These are phyloP conservation scores for Lentinula detonsa DNA, from an alignment of 768 basidiomycete genomes.

Conservation along the genomic window DNA sequence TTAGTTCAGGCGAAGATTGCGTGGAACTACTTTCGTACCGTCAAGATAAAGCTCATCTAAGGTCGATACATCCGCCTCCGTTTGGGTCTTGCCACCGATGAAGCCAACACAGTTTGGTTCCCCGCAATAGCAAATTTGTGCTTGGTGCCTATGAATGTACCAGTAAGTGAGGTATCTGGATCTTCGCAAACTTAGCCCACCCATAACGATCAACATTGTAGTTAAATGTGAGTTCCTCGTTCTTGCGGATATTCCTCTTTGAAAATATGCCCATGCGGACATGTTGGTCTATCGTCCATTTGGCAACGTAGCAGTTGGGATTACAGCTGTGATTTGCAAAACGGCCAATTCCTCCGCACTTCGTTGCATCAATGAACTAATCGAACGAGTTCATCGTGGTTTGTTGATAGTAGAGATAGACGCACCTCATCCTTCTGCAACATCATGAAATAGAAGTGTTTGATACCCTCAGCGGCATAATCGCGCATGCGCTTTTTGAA, in stretches of 20 bases:
- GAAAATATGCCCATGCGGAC: slow-evolving; percentile 99
- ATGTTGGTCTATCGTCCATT: slow-evolving; percentile 88
- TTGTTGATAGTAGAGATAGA: slow-evolving; percentile 6
- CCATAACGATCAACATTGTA: slow-evolving; percentile 99
- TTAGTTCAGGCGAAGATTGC: slow-evolving; percentile 1
- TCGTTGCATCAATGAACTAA: slow-evolving; percentile 97
- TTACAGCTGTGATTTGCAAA: slow-evolving; percentile 98
- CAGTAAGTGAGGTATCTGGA: neutral
- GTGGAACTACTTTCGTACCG: slow-evolving; percentile 38
- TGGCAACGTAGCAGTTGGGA: slow-evolving; percentile 96
- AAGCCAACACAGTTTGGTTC: slow-evolving; percentile 93
- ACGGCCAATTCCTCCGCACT: slow-evolving; percentile 91
- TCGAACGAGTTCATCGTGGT: neutral
- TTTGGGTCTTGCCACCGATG: slow-evolving; percentile 98
- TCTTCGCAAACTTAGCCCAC: slow-evolving; percentile 28
- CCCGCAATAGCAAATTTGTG: slow-evolving; percentile 92
- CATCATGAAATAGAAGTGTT: slow-evolving; percentile 99
- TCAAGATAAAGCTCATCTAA: slow-evolving; percentile 96
- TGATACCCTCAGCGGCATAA: slow-evolving; percentile 89
- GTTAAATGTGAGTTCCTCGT: slow-evolving; percentile 96
- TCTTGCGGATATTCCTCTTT: slow-evolving; percentile 65
- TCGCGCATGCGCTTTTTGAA: slow-evolving; percentile 93
- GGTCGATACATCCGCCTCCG: slow-evolving; percentile 90
- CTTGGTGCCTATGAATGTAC: slow-evolving; percentile 65
- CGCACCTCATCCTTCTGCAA: slow-evolving; percentile 93